phyloP scores from a whole-genome alignment of 73 alveolate species.

The Paramecium tetraurelia region DNA sequence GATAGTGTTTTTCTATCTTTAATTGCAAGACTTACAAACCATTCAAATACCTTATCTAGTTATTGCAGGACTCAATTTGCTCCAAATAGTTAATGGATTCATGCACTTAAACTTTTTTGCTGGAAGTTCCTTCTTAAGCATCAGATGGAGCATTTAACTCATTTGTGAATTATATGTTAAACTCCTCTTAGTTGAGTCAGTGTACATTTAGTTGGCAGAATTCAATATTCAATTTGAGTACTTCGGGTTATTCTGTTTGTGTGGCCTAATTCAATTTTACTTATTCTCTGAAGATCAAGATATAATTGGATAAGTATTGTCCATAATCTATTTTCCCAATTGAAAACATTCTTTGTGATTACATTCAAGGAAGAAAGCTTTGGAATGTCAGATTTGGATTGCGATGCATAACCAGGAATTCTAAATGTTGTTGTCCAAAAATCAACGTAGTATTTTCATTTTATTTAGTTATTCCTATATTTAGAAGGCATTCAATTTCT shows the following conservation, averaged over 20 bases:
- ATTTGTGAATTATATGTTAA: neutral
- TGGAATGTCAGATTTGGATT: slow-evolving; percentile 18
- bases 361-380: neutral
- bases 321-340: neutral
- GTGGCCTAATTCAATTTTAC: neutral
- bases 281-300: neutral
- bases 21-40: neutral
- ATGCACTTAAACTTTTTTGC: slow-evolving; percentile 40
- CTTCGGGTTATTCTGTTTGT: neutral
- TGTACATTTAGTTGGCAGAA: neutral
- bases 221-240: neutral
- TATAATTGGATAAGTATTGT: neutral
- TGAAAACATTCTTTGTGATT: neutral
- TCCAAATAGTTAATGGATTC: neutral
- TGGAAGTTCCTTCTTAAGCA: neutral
- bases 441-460: neutral
- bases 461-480: neutral
- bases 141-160: neutral
- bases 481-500: neutral
- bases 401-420: slow-evolving; percentile 30
- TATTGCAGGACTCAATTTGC: neutral
- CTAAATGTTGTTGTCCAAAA: neutral
- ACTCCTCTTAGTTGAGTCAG: neutral
- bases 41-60: neutral
- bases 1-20: neutral